Conservation (phyloP, 352 stramenopile species). For the Phytophthora cryptogea region DNA sequence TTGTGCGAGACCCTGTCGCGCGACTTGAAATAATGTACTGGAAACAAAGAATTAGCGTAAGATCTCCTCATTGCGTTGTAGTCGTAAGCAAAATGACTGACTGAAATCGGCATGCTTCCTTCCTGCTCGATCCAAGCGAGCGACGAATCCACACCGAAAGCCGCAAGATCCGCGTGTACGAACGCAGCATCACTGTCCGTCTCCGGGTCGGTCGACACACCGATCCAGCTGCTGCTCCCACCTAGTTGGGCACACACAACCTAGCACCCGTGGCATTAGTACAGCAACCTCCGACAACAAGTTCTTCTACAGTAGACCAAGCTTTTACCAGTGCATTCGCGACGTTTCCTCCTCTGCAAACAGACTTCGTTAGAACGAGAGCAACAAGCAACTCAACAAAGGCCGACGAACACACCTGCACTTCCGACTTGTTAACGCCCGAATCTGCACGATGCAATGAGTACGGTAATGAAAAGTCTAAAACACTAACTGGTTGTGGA, state of each 20-base stretch:
- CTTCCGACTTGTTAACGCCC: constrained; percentile 49
- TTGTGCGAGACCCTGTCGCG: constrained; percentile 62
- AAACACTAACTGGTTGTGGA: too few relatives aligned
- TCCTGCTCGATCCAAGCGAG: constrained; percentile 28
- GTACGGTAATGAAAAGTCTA: too few relatives aligned
- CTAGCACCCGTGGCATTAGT: constrained; percentile 14
- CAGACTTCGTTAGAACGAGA: background rate
- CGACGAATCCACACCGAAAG: constrained; percentile 47
- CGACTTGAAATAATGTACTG: constrained; percentile 68
- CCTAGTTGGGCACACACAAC: constrained; percentile 63
- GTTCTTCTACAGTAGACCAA: too few relatives aligned
- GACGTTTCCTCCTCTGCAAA: constrained; percentile 62
- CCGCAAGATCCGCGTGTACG: constrained; percentile 40
- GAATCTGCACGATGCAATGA: constrained; percentile 35
- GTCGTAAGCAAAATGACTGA: constrained; percentile 19
- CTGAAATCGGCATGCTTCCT: constrained; percentile 63
- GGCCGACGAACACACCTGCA: constrained; percentile 19
- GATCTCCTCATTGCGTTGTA: background rate
- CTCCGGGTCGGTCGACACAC: constrained; percentile 53
- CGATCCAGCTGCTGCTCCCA: constrained; percentile 49
- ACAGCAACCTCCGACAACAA: background rate
- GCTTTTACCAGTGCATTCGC: constrained; percentile 57
- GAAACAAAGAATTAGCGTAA: background rate
- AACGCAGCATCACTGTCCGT: constrained; percentile 59
- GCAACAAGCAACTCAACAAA: background rate